Conservation (phyloP, 2,329 filamentous ascomycete genomes). For the Colletotrichum euphorbiae region DNA sequence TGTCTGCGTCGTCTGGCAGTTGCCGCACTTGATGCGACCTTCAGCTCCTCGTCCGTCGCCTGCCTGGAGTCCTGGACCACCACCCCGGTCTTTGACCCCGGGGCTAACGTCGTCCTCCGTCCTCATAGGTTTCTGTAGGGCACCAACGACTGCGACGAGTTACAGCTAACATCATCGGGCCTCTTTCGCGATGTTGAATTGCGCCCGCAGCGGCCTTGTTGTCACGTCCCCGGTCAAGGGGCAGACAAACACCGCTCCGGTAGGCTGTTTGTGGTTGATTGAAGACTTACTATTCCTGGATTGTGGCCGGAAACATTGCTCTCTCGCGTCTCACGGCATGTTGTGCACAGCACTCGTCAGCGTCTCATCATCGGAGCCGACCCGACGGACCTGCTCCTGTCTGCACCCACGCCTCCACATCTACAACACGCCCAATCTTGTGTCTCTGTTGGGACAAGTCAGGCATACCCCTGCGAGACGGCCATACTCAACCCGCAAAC, state of each 20-base stretch:
- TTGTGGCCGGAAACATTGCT: not conserved
- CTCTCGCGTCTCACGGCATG: constrained; percentile 9
- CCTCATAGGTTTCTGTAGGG: not conserved
- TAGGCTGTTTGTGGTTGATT: not conserved
- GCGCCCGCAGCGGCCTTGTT: not conserved
- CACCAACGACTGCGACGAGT: constrained; percentile 5
- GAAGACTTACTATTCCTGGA: constrained; percentile 18
- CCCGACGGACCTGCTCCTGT: constrained; percentile 15
- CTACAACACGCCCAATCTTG: constrained; percentile 1
- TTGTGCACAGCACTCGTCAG: constrained; percentile 16
- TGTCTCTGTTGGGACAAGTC: not conserved
- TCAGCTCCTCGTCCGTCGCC: not conserved
- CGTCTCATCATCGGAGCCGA: constrained; percentile 34
- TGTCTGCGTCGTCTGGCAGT: too few relatives aligned
- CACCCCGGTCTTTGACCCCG: not conserved
- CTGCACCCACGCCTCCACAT: constrained; percentile 22
- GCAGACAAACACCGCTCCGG: not conserved
- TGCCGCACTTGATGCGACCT: too few relatives aligned
- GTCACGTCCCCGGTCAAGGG: not conserved
- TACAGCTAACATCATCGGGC: not conserved
- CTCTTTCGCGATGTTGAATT: not conserved
- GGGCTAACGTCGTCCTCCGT: not conserved
- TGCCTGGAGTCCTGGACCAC: not conserved
- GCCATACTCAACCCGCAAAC: not conserved
- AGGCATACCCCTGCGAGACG: constrained; percentile 30